phyloP scores from a whole-genome alignment of 208 protist species.

The Vickermania ingenoplastis region DNA sequence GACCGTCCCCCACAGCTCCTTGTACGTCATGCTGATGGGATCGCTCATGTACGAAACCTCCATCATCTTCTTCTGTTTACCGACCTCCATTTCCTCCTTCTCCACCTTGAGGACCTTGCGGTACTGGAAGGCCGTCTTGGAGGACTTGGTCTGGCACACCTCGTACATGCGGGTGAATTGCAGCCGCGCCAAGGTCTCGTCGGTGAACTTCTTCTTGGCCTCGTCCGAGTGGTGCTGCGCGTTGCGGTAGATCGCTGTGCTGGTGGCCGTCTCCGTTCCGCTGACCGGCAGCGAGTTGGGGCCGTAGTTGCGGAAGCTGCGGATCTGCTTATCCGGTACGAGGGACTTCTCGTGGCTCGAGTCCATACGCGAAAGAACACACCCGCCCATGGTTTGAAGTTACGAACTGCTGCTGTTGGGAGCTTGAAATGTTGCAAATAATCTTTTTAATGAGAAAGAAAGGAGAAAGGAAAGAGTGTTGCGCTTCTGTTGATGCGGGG shows the following conservation, averaged over 20 bases:
- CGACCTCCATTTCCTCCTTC: constrained; percentile 10
- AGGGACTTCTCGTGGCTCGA: constrained; percentile 6
- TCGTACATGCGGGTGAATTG: background rate
- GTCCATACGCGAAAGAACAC: constrained; percentile 9
- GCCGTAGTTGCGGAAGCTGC: background rate
- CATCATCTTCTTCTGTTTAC: constrained; percentile 10
- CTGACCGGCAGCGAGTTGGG: background rate
- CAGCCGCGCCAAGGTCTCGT: constrained; percentile 7
- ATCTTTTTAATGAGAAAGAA: constrained; percentile 2
- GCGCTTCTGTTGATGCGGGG: too few relatives aligned
- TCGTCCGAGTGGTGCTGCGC: background rate
- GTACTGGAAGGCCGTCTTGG: background rate
- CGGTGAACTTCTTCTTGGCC: constrained; percentile 2
- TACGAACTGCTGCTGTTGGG: too few relatives aligned
- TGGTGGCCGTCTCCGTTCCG: constrained; percentile 9
- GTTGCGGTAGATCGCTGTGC: constrained; percentile 11
- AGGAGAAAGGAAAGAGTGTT: too few relatives aligned
- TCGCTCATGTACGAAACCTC: constrained; percentile 21
- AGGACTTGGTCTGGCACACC: background rate
- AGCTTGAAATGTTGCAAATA: too few relatives aligned
- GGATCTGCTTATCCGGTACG: constrained; percentile 1
- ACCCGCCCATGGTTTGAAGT: constrained; percentile 13
- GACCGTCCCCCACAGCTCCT: constrained; percentile 16
- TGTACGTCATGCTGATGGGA: constrained; percentile 12
- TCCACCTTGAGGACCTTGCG: constrained; percentile 4